These are phyloP conservation scores for Aspergillus quadricinctus DNA, from an alignment of 2,329 filamentous ascomycete genomes.

Conservation along the genomic window DNA sequence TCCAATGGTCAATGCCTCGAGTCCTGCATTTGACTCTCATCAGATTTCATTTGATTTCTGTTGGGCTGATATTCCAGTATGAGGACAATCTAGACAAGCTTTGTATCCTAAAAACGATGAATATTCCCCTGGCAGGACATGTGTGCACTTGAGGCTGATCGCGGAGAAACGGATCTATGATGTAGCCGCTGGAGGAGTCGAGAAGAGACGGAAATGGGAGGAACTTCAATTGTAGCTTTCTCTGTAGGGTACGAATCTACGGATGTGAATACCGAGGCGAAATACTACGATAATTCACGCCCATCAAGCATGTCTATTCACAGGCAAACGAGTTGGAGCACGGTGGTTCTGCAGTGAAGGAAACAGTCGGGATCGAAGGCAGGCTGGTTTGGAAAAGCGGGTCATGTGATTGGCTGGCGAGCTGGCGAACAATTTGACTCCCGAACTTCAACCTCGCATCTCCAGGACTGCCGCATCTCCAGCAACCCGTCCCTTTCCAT, in stretches of 20 bases:
- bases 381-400: constrained; percentile 36
- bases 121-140: no score
- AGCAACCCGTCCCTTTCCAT: constrained; percentile 25
- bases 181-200: background rate
- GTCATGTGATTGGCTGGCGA: constrained; percentile 43
- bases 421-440: constrained; percentile 44
- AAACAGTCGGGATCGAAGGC: constrained; percentile 32
- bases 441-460: constrained; percentile 40
- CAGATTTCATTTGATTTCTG: no score
- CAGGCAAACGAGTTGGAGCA: no score
- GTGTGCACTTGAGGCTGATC: background rate
- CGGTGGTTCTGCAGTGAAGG: constrained; percentile 12
- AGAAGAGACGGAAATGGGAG: background rate
- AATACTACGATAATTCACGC: background rate
- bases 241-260: background rate
- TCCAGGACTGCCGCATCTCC: constrained; percentile 27
- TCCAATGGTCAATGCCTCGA: no score
- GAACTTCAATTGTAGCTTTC: background rate
- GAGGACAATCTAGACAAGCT: no score
- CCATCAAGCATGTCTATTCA: background rate
- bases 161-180: background rate
- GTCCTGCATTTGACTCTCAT: no score
- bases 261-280: background rate
- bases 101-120: no score
- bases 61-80: no score